Percentiles rank a stretch among this genome's conserved stretches.
phyloP scores from a whole-genome alignment of 2,329 filamentous ascomycete species.

The Claviceps sp. region DNA sequence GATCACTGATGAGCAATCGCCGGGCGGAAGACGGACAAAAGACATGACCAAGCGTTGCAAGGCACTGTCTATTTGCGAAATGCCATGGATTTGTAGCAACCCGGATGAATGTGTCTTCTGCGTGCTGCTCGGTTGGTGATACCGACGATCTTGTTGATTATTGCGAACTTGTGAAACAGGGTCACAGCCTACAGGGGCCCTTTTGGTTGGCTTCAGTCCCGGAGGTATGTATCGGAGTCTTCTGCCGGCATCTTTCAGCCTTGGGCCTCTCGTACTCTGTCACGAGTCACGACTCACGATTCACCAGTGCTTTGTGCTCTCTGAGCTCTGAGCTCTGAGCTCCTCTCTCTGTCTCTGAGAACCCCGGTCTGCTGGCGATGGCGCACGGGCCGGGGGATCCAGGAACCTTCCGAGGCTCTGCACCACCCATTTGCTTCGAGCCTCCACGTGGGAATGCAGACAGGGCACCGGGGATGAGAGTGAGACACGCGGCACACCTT shows the following conservation, averaged over 20 bases:
- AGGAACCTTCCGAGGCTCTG: not conserved
- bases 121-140: no score
- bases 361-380: not conserved
- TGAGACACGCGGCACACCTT: not conserved
- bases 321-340: not conserved
- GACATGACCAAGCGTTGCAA: not conserved
- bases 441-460: slow-evolving; percentile 4
- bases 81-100: not conserved
- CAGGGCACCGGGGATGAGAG: not conserved
- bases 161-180: no score
- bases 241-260: no score
- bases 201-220: no score
- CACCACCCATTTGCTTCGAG: not conserved
- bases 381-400: not conserved
- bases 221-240: no score
- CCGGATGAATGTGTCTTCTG: not conserved
- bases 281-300: no score
- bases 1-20: no score
- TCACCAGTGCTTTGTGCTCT: not conserved
- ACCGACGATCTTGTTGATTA: no score
- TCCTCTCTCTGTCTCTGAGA: not conserved
- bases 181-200: no score
- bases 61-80: not conserved
- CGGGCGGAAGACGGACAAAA: not conserved
- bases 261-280: no score